Evolutionary conservation across 106 monocot genomes (phyloP).

Genomic region (Acanthochlamys bracteata): DNA sequence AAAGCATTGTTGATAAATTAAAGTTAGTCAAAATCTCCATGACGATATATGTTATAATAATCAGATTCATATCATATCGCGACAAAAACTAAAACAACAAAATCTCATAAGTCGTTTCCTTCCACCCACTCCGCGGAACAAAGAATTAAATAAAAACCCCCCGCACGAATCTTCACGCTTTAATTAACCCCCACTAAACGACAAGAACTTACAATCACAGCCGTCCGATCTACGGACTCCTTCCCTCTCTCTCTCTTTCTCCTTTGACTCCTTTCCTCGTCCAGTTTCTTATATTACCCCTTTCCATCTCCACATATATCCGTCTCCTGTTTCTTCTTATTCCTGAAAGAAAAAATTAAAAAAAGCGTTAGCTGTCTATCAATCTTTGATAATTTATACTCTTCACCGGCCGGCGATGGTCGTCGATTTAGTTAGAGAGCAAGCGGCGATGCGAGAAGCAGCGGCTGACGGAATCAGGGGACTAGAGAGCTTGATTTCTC

Average conservation of each 20-base stretch:
- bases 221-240: background rate
- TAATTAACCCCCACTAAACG: background rate
- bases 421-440: slow-evolving; percentile 13
- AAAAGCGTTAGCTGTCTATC: background rate
- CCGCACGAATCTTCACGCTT: background rate
- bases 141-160: background rate
- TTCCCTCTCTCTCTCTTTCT: background rate
- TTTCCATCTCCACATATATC: background rate
- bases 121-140: background rate
- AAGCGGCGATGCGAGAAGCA: slow-evolving; percentile 8
- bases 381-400: background rate
- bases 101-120: background rate
- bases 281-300: background rate
- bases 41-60: too few species aligned
- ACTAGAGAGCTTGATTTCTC: slow-evolving; percentile 10
- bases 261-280: background rate
- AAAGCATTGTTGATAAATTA: too few species aligned
- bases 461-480: background rate
- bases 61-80: too few species aligned
- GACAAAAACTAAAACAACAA: too few species aligned
- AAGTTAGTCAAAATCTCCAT: too few species aligned
- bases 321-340: background rate
- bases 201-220: background rate
- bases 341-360: too few species aligned
- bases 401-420: slow-evolving; percentile 1